Conservation (phyloP, 495 filamentous ascomycete species). For the Talaromyces proteolyticus region DNA sequence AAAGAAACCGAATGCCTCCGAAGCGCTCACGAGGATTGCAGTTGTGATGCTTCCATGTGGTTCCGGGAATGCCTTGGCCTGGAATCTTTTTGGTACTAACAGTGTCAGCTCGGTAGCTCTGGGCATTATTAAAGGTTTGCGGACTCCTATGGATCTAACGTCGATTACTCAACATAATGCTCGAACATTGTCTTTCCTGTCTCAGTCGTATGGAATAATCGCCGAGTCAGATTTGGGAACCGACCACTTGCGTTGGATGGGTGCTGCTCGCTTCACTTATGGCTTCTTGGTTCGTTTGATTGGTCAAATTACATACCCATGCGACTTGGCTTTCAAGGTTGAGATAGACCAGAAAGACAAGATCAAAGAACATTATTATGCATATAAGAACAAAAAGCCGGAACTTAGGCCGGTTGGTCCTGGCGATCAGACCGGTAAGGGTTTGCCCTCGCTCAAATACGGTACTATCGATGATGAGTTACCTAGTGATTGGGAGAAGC, state of each 20-base stretch:
- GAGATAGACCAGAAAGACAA: conserved; percentile 69
- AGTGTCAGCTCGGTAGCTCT: conserved; percentile 72
- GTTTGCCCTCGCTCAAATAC: conserved; percentile 67
- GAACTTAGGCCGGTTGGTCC: conserved; percentile 10
- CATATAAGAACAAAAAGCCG: conserved; percentile 34
- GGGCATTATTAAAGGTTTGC: conserved; percentile 76
- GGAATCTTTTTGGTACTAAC: conserved; percentile 80
- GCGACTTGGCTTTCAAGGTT: conserved; percentile 78
- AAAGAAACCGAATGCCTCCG: conserved; percentile 64
- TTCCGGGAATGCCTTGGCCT: conserved; percentile 88
- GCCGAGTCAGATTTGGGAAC: conserved; percentile 87
- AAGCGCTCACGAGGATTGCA: conserved; percentile 72
- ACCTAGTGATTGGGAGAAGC: conserved; percentile 66
- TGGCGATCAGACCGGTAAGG: conserved; percentile 25
- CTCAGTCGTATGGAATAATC: conserved; percentile 84
- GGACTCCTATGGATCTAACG: conserved; percentile 75
- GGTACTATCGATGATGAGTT: conserved; percentile 74
- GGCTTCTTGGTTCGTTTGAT: conserved; percentile 72
- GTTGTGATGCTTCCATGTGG: conserved; percentile 89
- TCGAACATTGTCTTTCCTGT: conserved; percentile 80
- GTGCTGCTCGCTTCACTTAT: conserved; percentile 73
- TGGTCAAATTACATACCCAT: conserved; percentile 72
- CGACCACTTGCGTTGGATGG: conserved; percentile 90
- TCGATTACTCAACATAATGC: conserved; percentile 76
- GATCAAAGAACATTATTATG: conserved; percentile 68